phyloP scores from a whole-genome alignment of 495 filamentous ascomycete genomes.

The Trichoderma orchidacearum region DNA sequence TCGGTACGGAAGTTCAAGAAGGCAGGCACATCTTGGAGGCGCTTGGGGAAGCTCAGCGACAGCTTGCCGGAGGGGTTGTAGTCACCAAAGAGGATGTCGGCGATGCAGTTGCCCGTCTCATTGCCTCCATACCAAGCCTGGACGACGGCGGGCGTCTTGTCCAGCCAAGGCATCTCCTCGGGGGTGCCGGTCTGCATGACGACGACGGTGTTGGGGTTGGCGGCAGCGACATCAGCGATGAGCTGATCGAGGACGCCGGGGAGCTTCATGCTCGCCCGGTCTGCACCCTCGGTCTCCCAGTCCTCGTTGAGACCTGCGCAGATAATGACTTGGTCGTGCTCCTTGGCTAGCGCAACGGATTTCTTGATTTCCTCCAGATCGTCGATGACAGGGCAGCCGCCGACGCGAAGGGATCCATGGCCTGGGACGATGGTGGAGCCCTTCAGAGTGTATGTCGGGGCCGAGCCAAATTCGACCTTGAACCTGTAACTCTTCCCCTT shows the following conservation, averaged over 20 bases:
- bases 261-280: slow-evolving; percentile 46
- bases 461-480: slow-evolving; percentile 50
- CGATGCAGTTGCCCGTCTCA: slow-evolving; percentile 51
- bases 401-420: slow-evolving; percentile 52
- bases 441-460: slow-evolving; percentile 45
- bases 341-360: slow-evolving; percentile 47
- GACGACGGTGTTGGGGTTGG: slow-evolving; percentile 44
- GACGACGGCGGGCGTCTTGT: slow-evolving; percentile 32
- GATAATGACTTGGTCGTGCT: slow-evolving; percentile 48
- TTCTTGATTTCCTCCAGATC: slow-evolving; percentile 44
- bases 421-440: slow-evolving; percentile 39
- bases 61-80: slow-evolving; percentile 55
- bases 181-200: slow-evolving; percentile 54
- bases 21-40: slow-evolving; percentile 58
- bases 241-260: slow-evolving; percentile 43
- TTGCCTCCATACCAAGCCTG: slow-evolving; percentile 48
- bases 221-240: slow-evolving; percentile 38
- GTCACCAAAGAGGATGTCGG: slow-evolving; percentile 54
- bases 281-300: slow-evolving; percentile 55
- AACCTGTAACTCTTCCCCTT: slow-evolving; percentile 47
- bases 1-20: slow-evolving; percentile 63
- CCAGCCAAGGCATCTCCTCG: slow-evolving; percentile 50
- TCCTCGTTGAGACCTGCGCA: slow-evolving; percentile 48
- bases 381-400: slow-evolving; percentile 43
- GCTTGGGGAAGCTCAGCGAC: slow-evolving; percentile 51